phyloP scores from a whole-genome alignment of 495 filamentous ascomycete genomes.

The Beverwykella pulmonaria region DNA sequence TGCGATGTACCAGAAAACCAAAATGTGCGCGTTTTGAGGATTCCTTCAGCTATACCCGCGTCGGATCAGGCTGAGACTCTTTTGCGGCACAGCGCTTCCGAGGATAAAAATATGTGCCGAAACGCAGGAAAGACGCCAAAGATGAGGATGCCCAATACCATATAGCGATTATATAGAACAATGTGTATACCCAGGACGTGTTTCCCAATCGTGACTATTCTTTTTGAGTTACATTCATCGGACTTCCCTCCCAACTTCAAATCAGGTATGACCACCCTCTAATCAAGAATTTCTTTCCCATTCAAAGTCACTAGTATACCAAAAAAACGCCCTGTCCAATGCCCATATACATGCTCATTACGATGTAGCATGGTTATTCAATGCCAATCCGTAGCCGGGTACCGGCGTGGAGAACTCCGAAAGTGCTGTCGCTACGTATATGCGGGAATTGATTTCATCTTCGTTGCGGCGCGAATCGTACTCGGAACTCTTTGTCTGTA shows the following conservation, averaged over 20 bases:
- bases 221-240: not conserved
- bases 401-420: constrained; percentile 28
- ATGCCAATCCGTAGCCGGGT: constrained; percentile 4
- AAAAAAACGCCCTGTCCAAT: constrained; percentile 33
- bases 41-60: no score
- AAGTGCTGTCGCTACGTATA: constrained; percentile 18
- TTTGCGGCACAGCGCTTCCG: not conserved
- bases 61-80: not conserved
- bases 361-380: constrained; percentile 11
- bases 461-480: constrained; percentile 37
- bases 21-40: not conserved
- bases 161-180: constrained; percentile 6
- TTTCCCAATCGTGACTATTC: not conserved
- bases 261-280: not conserved
- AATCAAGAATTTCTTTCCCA: constrained; percentile 14
- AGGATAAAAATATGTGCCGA: not conserved
- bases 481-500: constrained; percentile 40
- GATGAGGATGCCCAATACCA: constrained; percentile 4
- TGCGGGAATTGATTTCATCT: constrained; percentile 34
- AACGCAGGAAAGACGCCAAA: not conserved
- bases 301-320: constrained; percentile 3
- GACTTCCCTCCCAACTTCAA: not conserved
- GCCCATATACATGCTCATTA: constrained; percentile 36
- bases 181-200: not conserved
- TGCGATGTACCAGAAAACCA: not conserved